A percentile compares a stretch with the other conserved stretches of the same genome.
Conservation (phyloP, 345 rosid species). For the Corymbia maculata region DNA sequence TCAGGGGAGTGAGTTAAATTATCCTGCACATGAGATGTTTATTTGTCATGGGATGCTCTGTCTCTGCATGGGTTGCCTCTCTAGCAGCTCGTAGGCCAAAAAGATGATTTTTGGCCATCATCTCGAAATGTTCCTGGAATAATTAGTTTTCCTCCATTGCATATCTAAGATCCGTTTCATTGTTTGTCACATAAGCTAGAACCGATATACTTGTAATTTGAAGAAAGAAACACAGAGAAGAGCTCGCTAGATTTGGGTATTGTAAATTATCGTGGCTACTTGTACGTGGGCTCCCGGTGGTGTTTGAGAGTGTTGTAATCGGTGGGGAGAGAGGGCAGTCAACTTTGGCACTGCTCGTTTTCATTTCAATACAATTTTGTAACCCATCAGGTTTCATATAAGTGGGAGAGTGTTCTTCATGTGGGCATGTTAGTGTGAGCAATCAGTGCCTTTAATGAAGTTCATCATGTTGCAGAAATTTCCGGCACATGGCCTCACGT, state of each 20-base stretch:
- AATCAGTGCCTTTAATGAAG: neutral
- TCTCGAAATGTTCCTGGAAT: neutral
- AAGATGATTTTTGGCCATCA: neutral
- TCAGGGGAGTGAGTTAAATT: conserved; percentile 10
- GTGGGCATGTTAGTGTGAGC: neutral
- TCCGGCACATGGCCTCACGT: neutral
- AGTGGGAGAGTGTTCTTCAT: neutral
- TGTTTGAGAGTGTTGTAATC: neutral
- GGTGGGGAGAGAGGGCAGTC: neutral
- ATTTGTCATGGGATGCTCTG: neutral
- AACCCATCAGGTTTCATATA: neutral
- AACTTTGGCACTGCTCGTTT: neutral
- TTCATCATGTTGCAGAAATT: neutral
- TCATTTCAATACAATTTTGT: neutral
- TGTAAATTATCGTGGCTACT: neutral
- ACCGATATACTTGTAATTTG: neutral
- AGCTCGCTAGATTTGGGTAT: neutral
- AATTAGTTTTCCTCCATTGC: neutral
- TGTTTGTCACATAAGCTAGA: neutral
- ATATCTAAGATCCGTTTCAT: neutral
- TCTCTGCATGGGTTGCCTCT: conserved; percentile 12
- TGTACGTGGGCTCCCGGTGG: neutral
- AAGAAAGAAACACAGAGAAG: neutral
- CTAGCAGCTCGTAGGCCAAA: conserved; percentile 1
- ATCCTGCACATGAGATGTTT: neutral